Evolutionary conservation across 371 early-diverging fungal genomes (phyloP), one percentile per base, ranked within the genome.

Genomic region (Zychaea mexicana): DNA sequence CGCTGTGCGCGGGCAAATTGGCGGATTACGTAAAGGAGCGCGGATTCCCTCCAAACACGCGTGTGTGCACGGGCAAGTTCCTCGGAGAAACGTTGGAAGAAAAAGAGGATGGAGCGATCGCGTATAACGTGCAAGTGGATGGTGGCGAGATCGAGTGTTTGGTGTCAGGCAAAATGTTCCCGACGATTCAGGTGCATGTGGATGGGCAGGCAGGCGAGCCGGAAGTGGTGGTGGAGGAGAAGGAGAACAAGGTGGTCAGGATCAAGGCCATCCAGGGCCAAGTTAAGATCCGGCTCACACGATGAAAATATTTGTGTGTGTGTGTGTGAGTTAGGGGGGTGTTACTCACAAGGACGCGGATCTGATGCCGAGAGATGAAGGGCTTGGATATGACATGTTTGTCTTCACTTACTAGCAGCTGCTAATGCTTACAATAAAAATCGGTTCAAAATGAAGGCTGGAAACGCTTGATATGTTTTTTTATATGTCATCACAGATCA

Each of bases 1-100:
- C 81, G 24, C 64, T 76, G 32, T 81, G 81, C 53, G 76, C 78
- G 30, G 74, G 77, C 2, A 61, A 62, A 22, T 72, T 81, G 8
- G 71, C 64, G 2, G 66, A 74, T 1, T 81, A 78, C 47, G 33
- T 68, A 27, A 27, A 70, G 12, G 53, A 71, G 1, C 24, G 71
- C 21, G 78, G 78, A 0, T 78, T 66, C 52, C 70, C 78, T 6
- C 78, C 81, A 13, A 52, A 57, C 31, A 59, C 65, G 5, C 9
- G 13, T 12, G 57, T 73, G 4, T 53, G 61, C 39, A 63, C 71
- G 30, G 74, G 66, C 7, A 26, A 30, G 2, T 69, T 72, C 45
- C 62, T 68, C 28, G 12, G 36, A 2, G 81, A 81, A 22, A 52
- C 53, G 0, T 74, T 76, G 38, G 68, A 72, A 15, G n/a, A 42